These are phyloP conservation scores for Pleurotus tuber-regium DNA, from an alignment of 768 basidiomycete genomes.

Conservation along the genomic window DNA sequence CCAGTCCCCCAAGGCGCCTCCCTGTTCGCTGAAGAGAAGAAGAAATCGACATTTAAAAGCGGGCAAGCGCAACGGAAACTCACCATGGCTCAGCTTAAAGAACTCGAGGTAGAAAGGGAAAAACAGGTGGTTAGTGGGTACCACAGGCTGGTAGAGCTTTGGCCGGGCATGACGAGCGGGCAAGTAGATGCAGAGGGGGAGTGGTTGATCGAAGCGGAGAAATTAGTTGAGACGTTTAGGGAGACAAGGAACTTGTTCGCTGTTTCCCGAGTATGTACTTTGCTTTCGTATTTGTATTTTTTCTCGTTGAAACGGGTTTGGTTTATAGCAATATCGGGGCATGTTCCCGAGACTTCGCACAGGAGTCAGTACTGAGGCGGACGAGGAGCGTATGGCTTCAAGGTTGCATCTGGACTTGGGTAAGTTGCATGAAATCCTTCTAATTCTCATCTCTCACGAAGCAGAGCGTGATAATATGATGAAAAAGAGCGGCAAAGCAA, in stretches of 20 bases:
- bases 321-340: conserved; percentile 49
- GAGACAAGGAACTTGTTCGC: conserved; percentile 84
- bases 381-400: conserved; percentile 71
- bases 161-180: conserved; percentile 46
- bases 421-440: conserved; percentile 25
- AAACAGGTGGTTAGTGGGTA: conserved; percentile 61
- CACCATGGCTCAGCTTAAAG: conserved; percentile 55
- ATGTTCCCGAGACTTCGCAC: conserved; percentile 58
- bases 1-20: conserved; percentile 32
- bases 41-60: conserved; percentile 40
- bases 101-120: conserved; percentile 66
- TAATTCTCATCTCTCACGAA: background rate
- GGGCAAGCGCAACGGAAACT: conserved; percentile 44
- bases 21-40: conserved; percentile 68
- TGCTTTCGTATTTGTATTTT: background rate
- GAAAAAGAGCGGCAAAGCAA: conserved; percentile 39
- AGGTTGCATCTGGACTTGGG: conserved; percentile 76
- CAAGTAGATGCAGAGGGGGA: conserved; percentile 50
- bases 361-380: conserved; percentile 44
- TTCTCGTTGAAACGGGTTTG: background rate
- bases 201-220: conserved; percentile 85
- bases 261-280: conserved; percentile 60
- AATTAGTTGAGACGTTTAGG: conserved; percentile 84
- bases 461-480: conserved; percentile 57
- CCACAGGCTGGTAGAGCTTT: conserved; percentile 56